These are phyloP conservation scores for Phragmites australis DNA, from an alignment of 176 grass and related monocot species.

Conservation along the genomic window DNA sequence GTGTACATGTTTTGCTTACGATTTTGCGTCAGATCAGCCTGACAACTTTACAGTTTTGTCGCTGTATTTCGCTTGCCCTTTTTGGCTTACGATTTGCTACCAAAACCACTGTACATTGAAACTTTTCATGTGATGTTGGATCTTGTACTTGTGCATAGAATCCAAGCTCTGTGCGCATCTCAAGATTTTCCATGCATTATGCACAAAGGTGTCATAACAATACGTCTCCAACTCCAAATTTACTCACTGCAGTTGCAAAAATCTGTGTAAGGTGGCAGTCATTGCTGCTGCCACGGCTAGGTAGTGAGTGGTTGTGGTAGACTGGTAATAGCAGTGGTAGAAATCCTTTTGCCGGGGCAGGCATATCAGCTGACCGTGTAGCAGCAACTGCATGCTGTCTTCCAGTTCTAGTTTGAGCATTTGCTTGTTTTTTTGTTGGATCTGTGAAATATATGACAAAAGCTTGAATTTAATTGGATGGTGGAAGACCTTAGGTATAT, in stretches of 20 bases:
- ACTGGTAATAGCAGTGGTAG: neutral
- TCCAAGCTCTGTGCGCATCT: neutral
- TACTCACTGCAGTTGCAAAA: neutral
- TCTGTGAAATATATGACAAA: too few species aligned
- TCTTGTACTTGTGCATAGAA: slow-evolving; percentile 3
- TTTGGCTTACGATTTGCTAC: too few species aligned
- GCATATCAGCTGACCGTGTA: slow-evolving; percentile 36
- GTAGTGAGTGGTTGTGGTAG: neutral
- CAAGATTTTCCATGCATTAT: neutral
- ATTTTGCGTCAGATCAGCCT: slow-evolving; percentile 23
- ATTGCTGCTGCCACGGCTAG: neutral
- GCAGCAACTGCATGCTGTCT: neutral
- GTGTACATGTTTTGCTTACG: neutral
- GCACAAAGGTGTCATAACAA: neutral
- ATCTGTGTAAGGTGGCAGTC: slow-evolving; percentile 1
- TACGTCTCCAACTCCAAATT: slow-evolving; percentile 23
- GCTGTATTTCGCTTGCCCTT: too few species aligned
- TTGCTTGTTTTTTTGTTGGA: too few species aligned
- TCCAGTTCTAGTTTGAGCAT: too few species aligned
- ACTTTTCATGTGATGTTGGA: slow-evolving; percentile 9
- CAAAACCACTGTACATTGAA: neutral
- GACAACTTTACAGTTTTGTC: neutral
- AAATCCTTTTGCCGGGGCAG: slow-evolving; percentile 18
- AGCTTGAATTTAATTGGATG: too few species aligned
- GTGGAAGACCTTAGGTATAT: too few species aligned